These are phyloP conservation scores for Fusarium sp. DNA, from an alignment of 2,329 filamentous ascomycete genomes.

Conservation along the genomic window DNA sequence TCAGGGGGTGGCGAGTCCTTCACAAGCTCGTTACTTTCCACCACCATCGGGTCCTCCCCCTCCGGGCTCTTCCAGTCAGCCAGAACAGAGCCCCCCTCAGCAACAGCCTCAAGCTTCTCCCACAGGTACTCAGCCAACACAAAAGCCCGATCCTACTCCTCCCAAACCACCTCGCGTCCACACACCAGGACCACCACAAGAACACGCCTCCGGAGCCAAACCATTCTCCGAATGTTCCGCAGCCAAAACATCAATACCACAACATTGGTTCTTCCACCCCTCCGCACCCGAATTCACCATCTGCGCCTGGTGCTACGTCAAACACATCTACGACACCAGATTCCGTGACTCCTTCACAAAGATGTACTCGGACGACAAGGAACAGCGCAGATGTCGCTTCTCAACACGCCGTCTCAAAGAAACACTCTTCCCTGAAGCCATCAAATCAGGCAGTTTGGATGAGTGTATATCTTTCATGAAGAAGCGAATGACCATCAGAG, in stretches of 20 bases:
- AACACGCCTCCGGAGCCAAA: conserved; percentile 25
- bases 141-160: not conserved
- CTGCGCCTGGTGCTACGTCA: conserved; percentile 53
- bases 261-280: conserved; percentile 52
- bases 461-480: conserved; percentile 45
- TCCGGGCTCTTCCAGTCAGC: not conserved
- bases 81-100: not conserved
- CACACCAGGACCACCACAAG: conserved; percentile 24
- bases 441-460: conserved; percentile 42
- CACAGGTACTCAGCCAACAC: not conserved
- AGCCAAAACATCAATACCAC: conserved; percentile 38
- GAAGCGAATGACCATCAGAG: conserved; percentile 28
- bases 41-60: not conserved
- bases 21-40: not conserved
- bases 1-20: not conserved
- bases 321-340: conserved; percentile 47
- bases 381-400: conserved; percentile 50
- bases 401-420: conserved; percentile 46
- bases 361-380: conserved; percentile 33
- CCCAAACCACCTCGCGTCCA: conserved; percentile 16
- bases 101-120: not conserved
- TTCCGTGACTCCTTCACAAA: conserved; percentile 44
- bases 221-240: conserved; percentile 42
- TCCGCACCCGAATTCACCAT: conserved; percentile 46
- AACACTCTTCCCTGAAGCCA: conserved; percentile 44